Base-by-base conservation (phyloP, 106 monocot genomes). In the Amphibolis antarctica region DNA sequence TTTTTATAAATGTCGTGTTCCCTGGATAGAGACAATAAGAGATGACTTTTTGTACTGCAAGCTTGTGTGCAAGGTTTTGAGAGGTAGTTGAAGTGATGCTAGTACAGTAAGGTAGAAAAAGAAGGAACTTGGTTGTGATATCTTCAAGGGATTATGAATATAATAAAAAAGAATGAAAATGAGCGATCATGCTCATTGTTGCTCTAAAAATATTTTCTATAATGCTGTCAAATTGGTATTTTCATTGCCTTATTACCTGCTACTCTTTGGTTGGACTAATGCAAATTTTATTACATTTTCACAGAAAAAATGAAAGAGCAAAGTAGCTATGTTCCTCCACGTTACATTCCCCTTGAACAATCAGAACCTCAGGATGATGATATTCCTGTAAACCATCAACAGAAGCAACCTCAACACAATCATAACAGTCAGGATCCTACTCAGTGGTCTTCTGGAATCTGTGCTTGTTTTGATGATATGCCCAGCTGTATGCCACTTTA, bases 371-470 rank as follows among this genome's bases (percentile, higher is more conserved):
- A 77, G 68, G 72, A 46, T 65, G 57, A 66, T 22, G 28, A 9
- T 61, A 30, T 15, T 62, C 29, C 75, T 31, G 51, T 51, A 27
- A 64, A 54, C 21, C 71, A 67, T n/a, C 46, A 17, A 24, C 60
- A 60, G n/a, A 18, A 54, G 64, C 44, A 52, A 54, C 20, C 65
- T 65, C 43, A 47, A 63, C 56, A 19, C 27, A 59, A 18, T 10
- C 57, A 53, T 3, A 45, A 51, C 58, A 51, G 2, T 28, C 69
- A 59, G 21, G 76, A 81, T 66, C 36, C 71, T 0, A 69, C 73
- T 26, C 82, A 83, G 62, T 89, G 94, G 89, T 84, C 94, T 46
- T 86, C 94, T 60, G 94, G 94, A 53, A 89, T 96, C 43, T 96
- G 86, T 77, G 89, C 89, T 59, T 96, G 94, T 69, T 89, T 69